These are phyloP conservation scores for Myriosclerotinia curreyana DNA, from an alignment of 2,329 filamentous ascomycete species.

Conservation along the genomic window DNA sequence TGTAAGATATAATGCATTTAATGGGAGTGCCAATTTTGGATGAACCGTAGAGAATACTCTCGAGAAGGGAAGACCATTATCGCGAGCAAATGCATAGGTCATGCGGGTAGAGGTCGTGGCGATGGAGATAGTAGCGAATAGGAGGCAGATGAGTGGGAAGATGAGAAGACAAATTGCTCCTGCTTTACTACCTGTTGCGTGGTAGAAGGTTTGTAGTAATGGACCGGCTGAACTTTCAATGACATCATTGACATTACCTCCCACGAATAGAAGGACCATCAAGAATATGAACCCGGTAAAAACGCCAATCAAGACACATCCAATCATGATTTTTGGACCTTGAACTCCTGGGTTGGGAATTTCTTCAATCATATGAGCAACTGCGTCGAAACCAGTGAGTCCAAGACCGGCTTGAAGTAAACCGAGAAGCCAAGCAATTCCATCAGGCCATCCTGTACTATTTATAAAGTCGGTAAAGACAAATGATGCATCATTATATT, in stretches of 20 bases:
- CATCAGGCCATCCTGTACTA: conserved; percentile 49
- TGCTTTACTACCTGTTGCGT: conserved; percentile 45
- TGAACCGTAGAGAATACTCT: conserved; percentile 60
- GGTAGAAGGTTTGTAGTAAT: conserved; percentile 51
- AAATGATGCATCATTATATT: conserved; percentile 51
- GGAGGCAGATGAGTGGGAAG: conserved; percentile 61
- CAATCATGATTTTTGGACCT: conserved; percentile 50
- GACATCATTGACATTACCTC: conserved; percentile 44
- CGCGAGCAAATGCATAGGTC: conserved; percentile 64
- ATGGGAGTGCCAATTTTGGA: conserved; percentile 57
- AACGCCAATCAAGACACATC: conserved; percentile 49
- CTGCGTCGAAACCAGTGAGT: conserved; percentile 47
- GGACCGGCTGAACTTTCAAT: conserved; percentile 45
- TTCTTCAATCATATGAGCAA: conserved; percentile 50
- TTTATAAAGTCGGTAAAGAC: conserved; percentile 56
- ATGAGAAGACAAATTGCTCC: conserved; percentile 34
- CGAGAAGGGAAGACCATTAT: conserved; percentile 63
- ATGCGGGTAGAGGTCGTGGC: conserved; percentile 47
- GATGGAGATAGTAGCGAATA: conserved; percentile 61
- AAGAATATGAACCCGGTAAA: conserved; percentile 40
- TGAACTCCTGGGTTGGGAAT: conserved; percentile 50
- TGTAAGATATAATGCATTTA: conserved; percentile 64
- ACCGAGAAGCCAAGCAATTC: conserved; percentile 52
- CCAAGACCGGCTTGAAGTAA: conserved; percentile 53
- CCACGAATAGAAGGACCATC: conserved; percentile 39